Percentiles rank a stretch among this genome's conserved stretches.
Conservation (phyloP, 305 asterid genomes). For the Solanum aculeatissimum region DNA sequence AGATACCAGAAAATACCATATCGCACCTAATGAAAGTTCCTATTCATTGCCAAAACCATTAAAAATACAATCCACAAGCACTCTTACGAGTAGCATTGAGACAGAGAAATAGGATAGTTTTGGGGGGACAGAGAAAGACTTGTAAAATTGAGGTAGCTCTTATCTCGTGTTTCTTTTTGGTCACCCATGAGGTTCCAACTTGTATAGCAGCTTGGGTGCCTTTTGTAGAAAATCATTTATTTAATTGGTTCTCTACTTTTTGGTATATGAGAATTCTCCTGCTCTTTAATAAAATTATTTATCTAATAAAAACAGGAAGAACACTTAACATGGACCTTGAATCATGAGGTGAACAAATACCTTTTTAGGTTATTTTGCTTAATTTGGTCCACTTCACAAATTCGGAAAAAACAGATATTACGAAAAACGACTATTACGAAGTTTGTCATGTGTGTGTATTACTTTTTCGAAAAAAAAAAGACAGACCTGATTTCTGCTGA, state of each 20-base stretch:
- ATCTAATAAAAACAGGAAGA: background rate
- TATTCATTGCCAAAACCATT: background rate
- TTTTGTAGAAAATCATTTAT: background rate
- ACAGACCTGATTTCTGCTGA: background rate
- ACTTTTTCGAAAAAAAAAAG: background rate
- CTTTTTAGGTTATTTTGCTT: background rate
- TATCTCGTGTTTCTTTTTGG: background rate
- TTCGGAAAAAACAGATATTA: background rate
- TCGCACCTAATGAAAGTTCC: background rate
- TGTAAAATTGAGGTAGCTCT: background rate
- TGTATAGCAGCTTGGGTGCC: background rate
- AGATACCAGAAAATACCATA: background rate
- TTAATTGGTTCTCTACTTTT: background rate
- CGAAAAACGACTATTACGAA: background rate
- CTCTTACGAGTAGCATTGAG: background rate
- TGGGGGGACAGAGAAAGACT: background rate
- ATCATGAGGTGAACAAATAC: background rate
- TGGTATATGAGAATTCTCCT: background rate
- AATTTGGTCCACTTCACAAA: background rate
- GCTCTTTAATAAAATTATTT: background rate
- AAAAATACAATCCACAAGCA: background rate
- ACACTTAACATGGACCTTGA: background rate
- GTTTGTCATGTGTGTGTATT: background rate
- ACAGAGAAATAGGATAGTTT: background rate
- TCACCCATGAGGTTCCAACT: background rate